Evolutionary conservation across 164 flowering plant species (phyloP).

Genomic region (Houttuynia cordata): DNA sequence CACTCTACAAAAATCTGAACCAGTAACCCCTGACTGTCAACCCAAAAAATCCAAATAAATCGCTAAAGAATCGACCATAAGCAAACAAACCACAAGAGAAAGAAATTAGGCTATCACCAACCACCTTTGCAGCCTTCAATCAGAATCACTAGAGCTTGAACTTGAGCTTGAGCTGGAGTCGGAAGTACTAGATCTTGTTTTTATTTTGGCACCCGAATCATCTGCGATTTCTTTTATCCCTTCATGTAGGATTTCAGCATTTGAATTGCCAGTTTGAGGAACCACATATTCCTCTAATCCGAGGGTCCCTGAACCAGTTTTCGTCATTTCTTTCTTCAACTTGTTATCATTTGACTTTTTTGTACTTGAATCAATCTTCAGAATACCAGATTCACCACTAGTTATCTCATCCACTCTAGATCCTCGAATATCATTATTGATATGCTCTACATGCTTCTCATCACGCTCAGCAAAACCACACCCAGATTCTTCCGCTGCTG

Average conservation of each 20-base stretch:
- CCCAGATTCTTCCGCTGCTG: neutral
- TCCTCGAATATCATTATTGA: neutral
- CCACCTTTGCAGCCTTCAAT: neutral
- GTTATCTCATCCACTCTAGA: slow-evolving; percentile 9
- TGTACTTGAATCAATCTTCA: slow-evolving; percentile 7
- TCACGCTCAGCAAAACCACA: neutral
- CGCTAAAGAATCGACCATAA: neutral
- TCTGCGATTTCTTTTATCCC: slow-evolving; percentile 7
- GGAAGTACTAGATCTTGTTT: slow-evolving; percentile 13
- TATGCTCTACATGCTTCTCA: neutral
- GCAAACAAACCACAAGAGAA: no score
- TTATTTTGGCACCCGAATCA: slow-evolving; percentile 7
- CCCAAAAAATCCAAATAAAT: neutral
- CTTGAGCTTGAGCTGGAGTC: slow-evolving; percentile 21
- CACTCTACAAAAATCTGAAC: neutral
- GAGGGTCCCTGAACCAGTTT: neutral
- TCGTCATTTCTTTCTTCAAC: neutral
- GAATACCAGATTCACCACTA: slow-evolving; percentile 4
- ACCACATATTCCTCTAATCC: neutral
- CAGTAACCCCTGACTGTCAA: neutral
- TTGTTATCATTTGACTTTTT: slow-evolving; percentile 6
- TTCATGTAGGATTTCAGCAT: neutral
- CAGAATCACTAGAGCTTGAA: slow-evolving; percentile 4
- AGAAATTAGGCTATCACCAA: neutral
- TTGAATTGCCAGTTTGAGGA: neutral